Base-by-base conservation (phyloP, 345 rosid species). In the Combretum micranthum region DNA sequence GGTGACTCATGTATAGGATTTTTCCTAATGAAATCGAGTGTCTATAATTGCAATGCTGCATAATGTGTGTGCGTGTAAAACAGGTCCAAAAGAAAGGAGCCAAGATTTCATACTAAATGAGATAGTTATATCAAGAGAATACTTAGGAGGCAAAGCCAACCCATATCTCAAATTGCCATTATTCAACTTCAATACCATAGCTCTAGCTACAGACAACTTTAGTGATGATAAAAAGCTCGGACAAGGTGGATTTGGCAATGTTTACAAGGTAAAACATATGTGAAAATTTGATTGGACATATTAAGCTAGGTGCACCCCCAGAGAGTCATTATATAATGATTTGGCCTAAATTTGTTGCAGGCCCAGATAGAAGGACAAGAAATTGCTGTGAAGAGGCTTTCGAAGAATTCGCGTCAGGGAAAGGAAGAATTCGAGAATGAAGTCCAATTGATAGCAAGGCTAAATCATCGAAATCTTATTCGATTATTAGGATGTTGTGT, bases 391-490 rank as follows among this genome's bases (percentile, higher is more conserved):
- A 91, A 91, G 64, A 84, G 96, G 63, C 81, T 91, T 11, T 85
- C 95, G 0, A 77, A 63, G 44, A 82, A 53, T 52, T 88, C 96
- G 3, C 81, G 68, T 20, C 98, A 86, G 65, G 96, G 98, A n/a
- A 46, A 13, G 1, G 83, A 77, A 63, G 96, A 87, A 72, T 90
- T 90, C 81, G 83, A 80, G 80, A 90, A 83, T 50, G 97, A 90
- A 77, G 83, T 90, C 8, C 80, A 20, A 19, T 53, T 90, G 44
- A 90, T 90, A 32, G 96, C 96, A 12, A 82, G 76, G 81, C 85
- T 90, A 57, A 96, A 87, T 20, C 96, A 87, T 43, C 72, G 84
- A 65, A 90, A 90, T 66, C 86, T 90, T 13, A 94, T 90, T 17
- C 78, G 89, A 2, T 75, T 87, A 57, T 64, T 87, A 6, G 94